These are phyloP conservation scores for Entophlyctis luteolus DNA, from an alignment of 192 early-diverging fungal genomes.

Conservation along the genomic window DNA sequence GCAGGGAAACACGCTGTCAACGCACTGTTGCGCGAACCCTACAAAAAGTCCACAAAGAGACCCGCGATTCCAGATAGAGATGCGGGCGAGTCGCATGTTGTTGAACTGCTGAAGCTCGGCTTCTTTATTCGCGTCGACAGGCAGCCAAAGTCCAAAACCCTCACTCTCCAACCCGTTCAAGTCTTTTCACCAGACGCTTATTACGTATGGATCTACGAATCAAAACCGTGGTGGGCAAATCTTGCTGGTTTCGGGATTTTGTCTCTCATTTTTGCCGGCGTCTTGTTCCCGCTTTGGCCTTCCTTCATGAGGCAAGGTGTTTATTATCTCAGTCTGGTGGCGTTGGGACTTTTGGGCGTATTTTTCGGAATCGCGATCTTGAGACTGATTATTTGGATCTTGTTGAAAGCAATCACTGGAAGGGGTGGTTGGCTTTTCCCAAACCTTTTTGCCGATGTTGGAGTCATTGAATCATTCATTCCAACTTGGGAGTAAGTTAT, in stretches of 20 bases:
- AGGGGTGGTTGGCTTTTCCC: conserved; percentile 95
- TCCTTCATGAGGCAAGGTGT: conserved; percentile 72
- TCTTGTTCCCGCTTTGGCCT: conserved; percentile 98
- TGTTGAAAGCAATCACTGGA: conserved; percentile 64
- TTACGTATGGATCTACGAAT: conserved; percentile 92
- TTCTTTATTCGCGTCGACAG: conserved; percentile 77
- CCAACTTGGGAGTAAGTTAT: conserved; percentile 75
- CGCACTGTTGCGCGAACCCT: conserved; percentile 54
- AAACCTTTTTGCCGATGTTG: conserved; percentile 93
- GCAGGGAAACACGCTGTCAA: conserved; percentile 69
- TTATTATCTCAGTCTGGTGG: conserved; percentile 82
- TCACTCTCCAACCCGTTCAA: conserved; percentile 35
- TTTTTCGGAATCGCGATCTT: conserved; percentile 85
- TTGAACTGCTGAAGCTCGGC: conserved; percentile 63
- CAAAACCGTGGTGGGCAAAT: conserved; percentile 72
- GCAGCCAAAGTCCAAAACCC: conserved; percentile 31
- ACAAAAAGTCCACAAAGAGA: conserved; percentile 37
- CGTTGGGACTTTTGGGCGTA: conserved; percentile 80
- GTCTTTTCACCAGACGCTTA: conserved; percentile 76
- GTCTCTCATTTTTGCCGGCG: conserved; percentile 77
- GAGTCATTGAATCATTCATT: conserved; percentile 88
- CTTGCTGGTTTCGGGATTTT: conserved; percentile 78
- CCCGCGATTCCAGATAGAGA: conserved; percentile 56
- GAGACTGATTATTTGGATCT: conserved; percentile 79
- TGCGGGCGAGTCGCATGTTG: conserved; percentile 60